phyloP scores from a whole-genome alignment of 805 yeast species.

The Lipomyces starkeyi region DNA sequence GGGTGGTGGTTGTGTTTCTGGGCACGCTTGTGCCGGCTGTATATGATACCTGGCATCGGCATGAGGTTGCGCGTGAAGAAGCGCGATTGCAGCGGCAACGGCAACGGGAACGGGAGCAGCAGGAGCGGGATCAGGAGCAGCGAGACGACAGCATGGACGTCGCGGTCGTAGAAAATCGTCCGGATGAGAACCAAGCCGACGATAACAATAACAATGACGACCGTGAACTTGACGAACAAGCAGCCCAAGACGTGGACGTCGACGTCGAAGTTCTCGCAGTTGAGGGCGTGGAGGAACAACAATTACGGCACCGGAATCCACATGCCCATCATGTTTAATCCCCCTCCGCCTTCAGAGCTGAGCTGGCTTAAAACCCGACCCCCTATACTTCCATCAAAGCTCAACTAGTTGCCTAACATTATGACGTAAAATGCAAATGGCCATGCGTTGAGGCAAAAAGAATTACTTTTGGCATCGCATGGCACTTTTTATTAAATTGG shows the following conservation, averaged over 20 bases:
- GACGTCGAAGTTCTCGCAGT: conserved; percentile 5
- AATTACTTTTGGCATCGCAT: too few species aligned
- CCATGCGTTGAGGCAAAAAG: too few species aligned
- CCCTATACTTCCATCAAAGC: too few species aligned
- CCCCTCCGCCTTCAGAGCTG: not conserved
- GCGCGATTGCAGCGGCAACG: conserved; percentile 2
- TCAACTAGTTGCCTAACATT: too few species aligned
- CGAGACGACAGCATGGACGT: conserved; percentile 3
- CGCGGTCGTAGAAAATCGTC: not conserved
- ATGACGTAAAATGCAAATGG: too few species aligned
- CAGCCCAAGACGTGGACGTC: not conserved
- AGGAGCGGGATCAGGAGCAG: conserved; percentile 18
- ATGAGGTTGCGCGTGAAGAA: conserved; percentile 25
- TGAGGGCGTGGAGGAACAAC: not conserved
- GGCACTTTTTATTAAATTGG: too few species aligned
- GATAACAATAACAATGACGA: not conserved
- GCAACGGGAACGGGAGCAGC: conserved; percentile 1
- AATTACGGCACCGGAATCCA: not conserved
- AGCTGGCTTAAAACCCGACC: too few species aligned
- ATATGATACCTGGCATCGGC: conserved; percentile 39
- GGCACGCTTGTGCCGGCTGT: conserved; percentile 37
- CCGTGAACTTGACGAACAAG: not conserved
- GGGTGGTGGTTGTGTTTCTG: conserved; percentile 33
- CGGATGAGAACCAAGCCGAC: not conserved
- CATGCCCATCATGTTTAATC: not conserved